A percentile compares a stretch with the other conserved stretches of the same genome.
Evolutionary conservation across 768 basidiomycete species (phyloP).

Genomic region (Paxillus involutus): DNA sequence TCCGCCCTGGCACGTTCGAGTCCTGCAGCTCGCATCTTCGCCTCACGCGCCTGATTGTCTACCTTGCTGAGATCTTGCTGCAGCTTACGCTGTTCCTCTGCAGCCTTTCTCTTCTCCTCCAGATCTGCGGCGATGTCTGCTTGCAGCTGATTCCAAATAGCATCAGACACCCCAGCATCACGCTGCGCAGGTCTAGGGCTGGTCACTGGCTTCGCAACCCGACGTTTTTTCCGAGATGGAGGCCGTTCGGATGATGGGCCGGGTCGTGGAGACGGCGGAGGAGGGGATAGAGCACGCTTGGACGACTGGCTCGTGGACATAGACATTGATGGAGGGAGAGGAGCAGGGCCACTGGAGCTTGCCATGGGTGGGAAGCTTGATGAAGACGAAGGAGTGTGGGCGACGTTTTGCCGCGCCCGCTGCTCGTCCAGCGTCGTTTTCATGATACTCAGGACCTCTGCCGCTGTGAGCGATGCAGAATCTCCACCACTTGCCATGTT

Average conservation of each 20-base stretch:
- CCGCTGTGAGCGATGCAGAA: slow-evolving; percentile 22
- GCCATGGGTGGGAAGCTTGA: slow-evolving; percentile 16
- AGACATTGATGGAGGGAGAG: slow-evolving; percentile 19
- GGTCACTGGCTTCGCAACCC: slow-evolving; percentile 2
- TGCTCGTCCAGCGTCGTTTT: slow-evolving; percentile 21
- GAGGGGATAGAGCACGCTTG: slow-evolving; percentile 21
- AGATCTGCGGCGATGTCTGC: slow-evolving; percentile 30
- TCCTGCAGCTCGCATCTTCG: slow-evolving; percentile 8
- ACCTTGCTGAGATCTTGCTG: slow-evolving; percentile 17
- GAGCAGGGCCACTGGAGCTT: slow-evolving; percentile 19
- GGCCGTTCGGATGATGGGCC: slow-evolving; percentile 3
- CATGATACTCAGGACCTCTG: slow-evolving; percentile 32
- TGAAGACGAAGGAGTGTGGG: neutral
- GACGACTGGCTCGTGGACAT: slow-evolving; percentile 17
- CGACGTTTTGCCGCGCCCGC: slow-evolving; percentile 16
- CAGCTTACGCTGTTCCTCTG: slow-evolving; percentile 18
- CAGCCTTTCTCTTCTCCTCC: slow-evolving; percentile 16
- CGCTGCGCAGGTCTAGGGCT: slow-evolving; percentile 24
- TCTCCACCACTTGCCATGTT: slow-evolving; percentile 16
- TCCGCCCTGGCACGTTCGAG: slow-evolving; percentile 17
- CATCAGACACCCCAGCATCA: slow-evolving; percentile 55
- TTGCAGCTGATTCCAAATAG: slow-evolving; percentile 52
- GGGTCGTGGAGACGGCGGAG: slow-evolving; percentile 7
- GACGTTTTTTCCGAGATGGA: neutral
- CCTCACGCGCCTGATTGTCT: slow-evolving; percentile 8